Conservation (phyloP, 2,329 filamentous ascomycete species). For the Domatiomyces globalis region DNA sequence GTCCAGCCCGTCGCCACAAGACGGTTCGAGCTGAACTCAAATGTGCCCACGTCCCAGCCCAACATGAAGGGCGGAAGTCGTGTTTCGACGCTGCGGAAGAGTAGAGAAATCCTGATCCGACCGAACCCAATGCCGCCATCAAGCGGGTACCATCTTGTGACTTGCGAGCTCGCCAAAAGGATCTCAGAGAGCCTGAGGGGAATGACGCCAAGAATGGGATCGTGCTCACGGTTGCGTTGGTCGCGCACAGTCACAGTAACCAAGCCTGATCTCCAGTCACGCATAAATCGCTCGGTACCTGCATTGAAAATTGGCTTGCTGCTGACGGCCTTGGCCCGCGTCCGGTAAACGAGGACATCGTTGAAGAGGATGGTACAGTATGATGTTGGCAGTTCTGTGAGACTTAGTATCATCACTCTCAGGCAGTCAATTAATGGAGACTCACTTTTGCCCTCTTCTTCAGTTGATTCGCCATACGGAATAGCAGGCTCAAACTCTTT, state of each 20-base stretch:
- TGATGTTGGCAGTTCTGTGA: conserved; percentile 57
- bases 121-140: conserved; percentile 90
- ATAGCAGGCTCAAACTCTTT: conserved; percentile 82
- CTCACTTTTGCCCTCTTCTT: conserved; percentile 54
- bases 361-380: conserved; percentile 65
- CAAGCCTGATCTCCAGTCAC: conserved; percentile 81
- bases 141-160: conserved; percentile 88
- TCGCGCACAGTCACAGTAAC: conserved; percentile 82
- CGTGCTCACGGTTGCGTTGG: conserved; percentile 76
- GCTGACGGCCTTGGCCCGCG: conserved; percentile 83
- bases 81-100: conserved; percentile 83
- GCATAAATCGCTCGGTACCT: conserved; percentile 80
- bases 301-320: conserved; percentile 96
- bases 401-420: not conserved
- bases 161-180: conserved; percentile 73
- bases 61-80: conserved; percentile 70
- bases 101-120: conserved; percentile 69
- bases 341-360: conserved; percentile 56
- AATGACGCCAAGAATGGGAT: conserved; percentile 85
- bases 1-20: conserved; percentile 49
- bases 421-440: not conserved
- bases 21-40: conserved; percentile 64
- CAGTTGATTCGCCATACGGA: conserved; percentile 67
- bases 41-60: conserved; percentile 91
- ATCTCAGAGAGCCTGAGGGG: conserved; percentile 77